Evolutionary conservation across 2,329 filamentous ascomycete genomes (phyloP).

Genomic region (Claviceps humidiphila): DNA sequence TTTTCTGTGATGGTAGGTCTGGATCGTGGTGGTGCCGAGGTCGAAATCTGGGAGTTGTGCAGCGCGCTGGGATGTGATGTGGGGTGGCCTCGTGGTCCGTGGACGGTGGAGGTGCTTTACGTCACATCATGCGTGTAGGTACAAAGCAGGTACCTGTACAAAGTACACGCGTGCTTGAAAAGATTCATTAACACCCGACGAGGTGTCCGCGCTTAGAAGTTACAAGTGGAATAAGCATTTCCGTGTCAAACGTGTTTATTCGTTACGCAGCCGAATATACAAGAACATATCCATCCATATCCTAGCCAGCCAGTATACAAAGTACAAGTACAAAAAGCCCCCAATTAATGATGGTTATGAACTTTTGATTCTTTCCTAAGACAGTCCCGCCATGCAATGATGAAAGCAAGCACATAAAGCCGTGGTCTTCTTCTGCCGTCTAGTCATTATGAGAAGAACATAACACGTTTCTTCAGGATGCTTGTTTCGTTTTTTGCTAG

Average conservation of each 20-base stretch:
- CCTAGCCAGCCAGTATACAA: slow-evolving; percentile 1
- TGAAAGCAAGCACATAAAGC: slow-evolving; percentile 1
- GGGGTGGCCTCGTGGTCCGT: background rate
- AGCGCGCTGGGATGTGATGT: background rate
- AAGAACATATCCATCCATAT: background rate
- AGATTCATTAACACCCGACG: no score
- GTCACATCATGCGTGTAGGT: no score
- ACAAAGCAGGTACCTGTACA: no score
- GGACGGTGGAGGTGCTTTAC: background rate
- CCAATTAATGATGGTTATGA: background rate
- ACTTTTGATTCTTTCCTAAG: slow-evolving; percentile 4
- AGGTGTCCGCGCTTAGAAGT: no score
- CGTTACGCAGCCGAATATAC: background rate
- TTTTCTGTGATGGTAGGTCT: background rate
- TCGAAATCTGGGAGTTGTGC: background rate
- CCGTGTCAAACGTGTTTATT: background rate
- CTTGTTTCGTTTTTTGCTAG: slow-evolving; percentile 6
- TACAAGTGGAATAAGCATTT: no score
- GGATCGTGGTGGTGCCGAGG: background rate
- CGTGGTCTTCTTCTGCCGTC: background rate
- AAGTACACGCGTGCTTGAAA: no score
- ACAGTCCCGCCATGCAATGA: slow-evolving; percentile 14
- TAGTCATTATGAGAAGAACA: slow-evolving; percentile 32
- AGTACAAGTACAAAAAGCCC: background rate
- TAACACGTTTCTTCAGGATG: slow-evolving; percentile 21